These are phyloP conservation scores for Bifiguratus adelaidae DNA, from an alignment of 192 early-diverging fungal genomes.

Conservation along the genomic window DNA sequence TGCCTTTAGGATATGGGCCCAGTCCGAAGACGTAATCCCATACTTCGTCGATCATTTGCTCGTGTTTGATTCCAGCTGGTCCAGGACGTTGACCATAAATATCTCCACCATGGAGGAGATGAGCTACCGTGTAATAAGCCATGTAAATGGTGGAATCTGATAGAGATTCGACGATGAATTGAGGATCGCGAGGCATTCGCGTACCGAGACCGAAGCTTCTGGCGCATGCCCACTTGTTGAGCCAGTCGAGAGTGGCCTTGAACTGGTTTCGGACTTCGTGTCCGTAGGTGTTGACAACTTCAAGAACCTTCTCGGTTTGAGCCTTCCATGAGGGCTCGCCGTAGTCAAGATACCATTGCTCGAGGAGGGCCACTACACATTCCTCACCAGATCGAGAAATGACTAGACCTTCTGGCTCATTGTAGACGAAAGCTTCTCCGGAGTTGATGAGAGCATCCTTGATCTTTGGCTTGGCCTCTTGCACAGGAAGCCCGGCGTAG, in stretches of 20 bases:
- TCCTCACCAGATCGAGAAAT: conserved; percentile 93
- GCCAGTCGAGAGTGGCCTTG: conserved; percentile 79
- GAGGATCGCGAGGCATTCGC: conserved; percentile 87
- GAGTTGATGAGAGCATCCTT: conserved; percentile 60
- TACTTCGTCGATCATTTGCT: conserved; percentile 84
- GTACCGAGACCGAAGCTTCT: conserved; percentile 88
- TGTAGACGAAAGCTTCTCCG: conserved; percentile 76
- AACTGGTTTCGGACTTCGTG: conserved; percentile 81
- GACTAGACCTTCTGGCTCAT: conserved; percentile 90
- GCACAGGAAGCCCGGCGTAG: conserved; percentile 74
- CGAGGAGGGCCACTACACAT: conserved; percentile 91
- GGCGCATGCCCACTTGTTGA: conserved; percentile 96
- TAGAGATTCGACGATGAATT: conserved; percentile 90
- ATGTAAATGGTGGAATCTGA: conserved; percentile 99
- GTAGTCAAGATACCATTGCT: conserved; percentile 99
- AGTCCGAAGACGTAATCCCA: conserved; percentile 88
- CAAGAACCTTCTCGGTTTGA: conserved; percentile 65
- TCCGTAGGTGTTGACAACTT: conserved; percentile 68
- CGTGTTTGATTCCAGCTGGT: conserved; percentile 60
- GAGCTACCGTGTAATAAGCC: conserved; percentile 98
- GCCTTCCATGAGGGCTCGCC: conserved; percentile 82
- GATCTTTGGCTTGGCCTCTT: conserved; percentile 84
- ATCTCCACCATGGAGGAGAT: conserved; percentile 79
- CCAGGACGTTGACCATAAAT: conserved; percentile 75
- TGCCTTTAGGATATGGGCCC: conserved; percentile 42